Evolutionary conservation across 805 yeast genomes (phyloP), one percentile per base, ranked within the genome.

Genomic region (Saccharomycopsis sp.): DNA sequence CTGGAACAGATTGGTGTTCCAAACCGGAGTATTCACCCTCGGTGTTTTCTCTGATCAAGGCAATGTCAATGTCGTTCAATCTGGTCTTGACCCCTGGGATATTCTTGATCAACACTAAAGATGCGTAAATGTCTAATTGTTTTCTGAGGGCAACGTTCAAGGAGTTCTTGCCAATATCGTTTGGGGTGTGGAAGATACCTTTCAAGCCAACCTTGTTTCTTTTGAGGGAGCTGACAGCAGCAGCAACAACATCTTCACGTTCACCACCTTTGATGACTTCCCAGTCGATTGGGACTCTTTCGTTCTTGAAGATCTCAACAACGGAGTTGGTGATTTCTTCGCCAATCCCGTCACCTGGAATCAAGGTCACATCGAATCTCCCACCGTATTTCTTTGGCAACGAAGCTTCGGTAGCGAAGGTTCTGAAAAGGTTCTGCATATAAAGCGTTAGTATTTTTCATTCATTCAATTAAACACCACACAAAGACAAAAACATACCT

Each of bases 281-380:
- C 82, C 92, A 92, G 54, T 87, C 95, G 52, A 89, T 79, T 53
- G 98, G 98, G 33, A 92, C 81, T 52, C 75, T 77, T 65, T 83
- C 87, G 49, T 85, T 75, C 59, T 78, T 73, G 72, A 89, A 89
- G 60, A 89, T 83, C 52, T 85, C 75, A 63, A 82, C 79, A 47
- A 89, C 98, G 19, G 96, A 82, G 62, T 83, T 89, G 45, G 97
- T 81, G 60, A 88, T 84, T 69, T 88, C 96, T 59, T 80, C 80
- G 64, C 98, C 98, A 52, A 88, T 82, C 75, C 97, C 97, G 61
- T 89, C 98, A 66, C 98, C 96, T 45, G 97, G 97, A 54, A 89
- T 80, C 61, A 89, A 72, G 38, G 98, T 89, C 44, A 92, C 96
- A 39, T 89, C 83, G 72, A 76, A 88, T 61, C 80, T 80, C 49